phyloP scores from a whole-genome alignment of 176 grass and related monocot genomes.

The Aegilops umbellulata region DNA sequence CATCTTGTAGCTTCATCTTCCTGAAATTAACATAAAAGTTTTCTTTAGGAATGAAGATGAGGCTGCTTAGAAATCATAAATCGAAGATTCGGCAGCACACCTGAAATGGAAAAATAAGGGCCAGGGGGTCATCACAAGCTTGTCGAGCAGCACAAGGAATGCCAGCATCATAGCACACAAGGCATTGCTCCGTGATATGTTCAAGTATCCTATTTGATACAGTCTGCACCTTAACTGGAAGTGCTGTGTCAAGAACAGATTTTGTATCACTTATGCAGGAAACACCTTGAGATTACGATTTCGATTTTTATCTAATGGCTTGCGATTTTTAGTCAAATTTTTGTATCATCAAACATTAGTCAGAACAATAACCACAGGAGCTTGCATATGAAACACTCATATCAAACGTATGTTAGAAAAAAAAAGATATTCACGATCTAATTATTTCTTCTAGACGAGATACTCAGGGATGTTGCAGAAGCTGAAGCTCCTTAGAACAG shows the following conservation, averaged over 20 bases:
- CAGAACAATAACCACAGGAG: constrained; percentile 1
- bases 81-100: constrained; percentile 33
- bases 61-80: constrained; percentile 8
- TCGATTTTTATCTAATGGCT: neutral
- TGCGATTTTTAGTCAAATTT: neutral
- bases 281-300: neutral
- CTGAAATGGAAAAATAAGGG: constrained; percentile 98
- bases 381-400: constrained; percentile 10
- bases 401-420: neutral
- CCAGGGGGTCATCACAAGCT: constrained; percentile 78
- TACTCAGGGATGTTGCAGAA: constrained; percentile 8
- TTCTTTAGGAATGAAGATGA: constrained; percentile 2
- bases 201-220: constrained; percentile 74
- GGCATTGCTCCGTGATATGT: constrained; percentile 91
- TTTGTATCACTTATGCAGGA: constrained; percentile 3
- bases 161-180: constrained; percentile 87
- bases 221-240: constrained; percentile 83
- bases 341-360: neutral
- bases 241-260: constrained; percentile 49
- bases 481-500: neutral
- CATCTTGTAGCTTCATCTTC: constrained; percentile 88
- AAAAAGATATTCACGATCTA: neutral
- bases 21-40: constrained; percentile 29
- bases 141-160: constrained; percentile 87
- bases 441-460: neutral